Evolutionary conservation across 176 grass and related monocot genomes (phyloP), one percentile per base, ranked within the genome.

Genomic region (Avena eriantha): DNA sequence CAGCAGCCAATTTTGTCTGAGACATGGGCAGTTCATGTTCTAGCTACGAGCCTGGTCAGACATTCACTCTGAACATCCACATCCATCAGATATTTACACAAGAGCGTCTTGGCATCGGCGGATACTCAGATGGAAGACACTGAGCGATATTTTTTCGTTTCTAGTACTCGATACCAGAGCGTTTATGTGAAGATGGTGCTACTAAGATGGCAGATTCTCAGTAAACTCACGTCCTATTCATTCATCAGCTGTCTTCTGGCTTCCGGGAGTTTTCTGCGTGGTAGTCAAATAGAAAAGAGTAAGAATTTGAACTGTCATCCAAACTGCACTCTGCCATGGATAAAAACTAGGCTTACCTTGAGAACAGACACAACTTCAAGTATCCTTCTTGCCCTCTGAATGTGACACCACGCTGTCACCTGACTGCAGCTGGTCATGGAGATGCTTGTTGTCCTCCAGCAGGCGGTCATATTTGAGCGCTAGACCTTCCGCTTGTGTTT

Each of bases 391-490:
- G 71, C 9, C 78, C 73, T 97, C 89, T 5, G 82, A 66, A 19
- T 23, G 26, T 12, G 35, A 75, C 58, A 56, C 24, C 12, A 34
- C 43, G 56, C 22, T 19, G 18, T 54, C 61, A 34, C 2, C 59
- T 56, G 57, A 49, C 66, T 95, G 80, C 61, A 90, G 58, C 81
- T 87, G 93, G 24, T 82, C 80, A 69, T 69, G 82, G 21, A 96
- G 86, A 78, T 81, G 82, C 56, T 91, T 90, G 80, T 95, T 95
- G 39, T 95, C 90, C 73, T 94, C 90, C 58, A 86, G 78, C 23
- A 95, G 65, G 24, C 85, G 81, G 41, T 90, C 90, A 39, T 94
- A 94, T 29, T 88, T 85, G 23, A 83, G 77, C 46, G 69, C 49
- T 22, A 88, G 70, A 24, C 87, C 87, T 83, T 95, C 90, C 16